Base-by-base conservation (phyloP, 2,329 filamentous ascomycete species). In the Aspergillus felis region DNA sequence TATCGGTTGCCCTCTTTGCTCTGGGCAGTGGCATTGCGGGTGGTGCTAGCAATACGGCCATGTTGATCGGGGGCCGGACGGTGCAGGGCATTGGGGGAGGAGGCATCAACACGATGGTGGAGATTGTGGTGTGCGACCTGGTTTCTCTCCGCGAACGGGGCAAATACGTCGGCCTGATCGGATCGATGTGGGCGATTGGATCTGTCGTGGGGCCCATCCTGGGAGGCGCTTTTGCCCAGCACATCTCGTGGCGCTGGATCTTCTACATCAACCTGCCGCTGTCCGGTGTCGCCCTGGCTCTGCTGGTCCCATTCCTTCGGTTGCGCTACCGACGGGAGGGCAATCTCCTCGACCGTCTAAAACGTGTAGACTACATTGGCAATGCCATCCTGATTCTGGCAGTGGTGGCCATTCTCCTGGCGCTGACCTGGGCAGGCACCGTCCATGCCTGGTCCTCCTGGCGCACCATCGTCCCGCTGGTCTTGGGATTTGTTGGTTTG, bases 21-120 rank as follows among this genome's bases (percentile, higher is more conserved):
- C 58, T 85, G 0, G 84, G 84, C 0, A 83, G 82, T 55, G 80
- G 77, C 0, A 72, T 87, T 3, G 77, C 73, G 46, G 84, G 82
- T 0, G 77, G 76, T 0, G 79, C 84, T 0, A 73, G 64, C 0
- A 77, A 61, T 7, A 72, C 71, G 0, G 64, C 61, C 0, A 78
- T 79, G 65, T 71, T 88, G 2, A 83, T 88, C 14, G 77, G 74
- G 59, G 82, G 82, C n/a, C 76, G 84, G 0, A 76, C 76, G 0
- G 67, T 87, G 1, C 83, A 87, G 56, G 84, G 85, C 0, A 64
- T 81, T 1, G 81, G 80, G 0, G 75, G 70, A 1, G 79, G 77
- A 1, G 81, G 80, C 0, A 74, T 79, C 60, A 64, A 61, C 25
- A 57, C 71, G 2, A 63, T 82, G 52, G 74, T 72, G 0, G 76